Evolutionary conservation across 2,329 filamentous ascomycete species (phyloP), one percentile per base, ranked within the genome.

Genomic region (Xylaria polymorpha): DNA sequence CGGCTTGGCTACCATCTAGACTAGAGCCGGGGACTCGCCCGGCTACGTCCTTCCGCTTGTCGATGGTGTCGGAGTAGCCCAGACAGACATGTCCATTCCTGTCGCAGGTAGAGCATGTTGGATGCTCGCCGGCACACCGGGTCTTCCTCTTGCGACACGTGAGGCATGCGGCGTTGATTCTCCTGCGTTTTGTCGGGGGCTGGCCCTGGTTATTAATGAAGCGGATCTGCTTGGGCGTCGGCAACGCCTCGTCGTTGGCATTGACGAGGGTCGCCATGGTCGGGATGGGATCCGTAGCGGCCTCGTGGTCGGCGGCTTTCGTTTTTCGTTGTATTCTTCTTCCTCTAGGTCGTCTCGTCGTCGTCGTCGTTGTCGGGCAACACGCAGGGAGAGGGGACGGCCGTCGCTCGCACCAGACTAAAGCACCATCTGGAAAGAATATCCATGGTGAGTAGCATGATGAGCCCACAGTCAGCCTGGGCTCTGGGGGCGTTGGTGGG

Each of bases 131-230:
- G 55, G 90, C 91, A 79, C 91, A 93, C 78, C 91, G 85, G 62
- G 91, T 93, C 81, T 93, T 94, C 76, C 91, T 87, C 79, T 90
- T 92, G 75, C 91, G 90, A 81, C 91, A 94, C 50, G 91, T 92
- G 77, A 89, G 83, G 80, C 91, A 92, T 88, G 92, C 92, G 76
- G 92, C 91, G 81, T 91, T 93, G 77, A 95, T 92, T 75, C 92
- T 86, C 77, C 92, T 87, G 75, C 92, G 86, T 81, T 94, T 95
- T 32, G 91, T 91, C 70, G 92, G 92, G 58, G 92, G 92, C 73
- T 93, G 91, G 71, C 92, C 92, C 81, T 94, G 91, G 76, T 91
- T 94, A 72, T 93, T 92, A 74, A 95, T 92, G 79, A 94, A 95
- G 74, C 92, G 91, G 74, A 93, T 92, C 78, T 87, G 86, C 79